These are phyloP conservation scores for Aspergillus sp. DNA, from an alignment of 2,329 filamentous ascomycete species.

Conservation along the genomic window DNA sequence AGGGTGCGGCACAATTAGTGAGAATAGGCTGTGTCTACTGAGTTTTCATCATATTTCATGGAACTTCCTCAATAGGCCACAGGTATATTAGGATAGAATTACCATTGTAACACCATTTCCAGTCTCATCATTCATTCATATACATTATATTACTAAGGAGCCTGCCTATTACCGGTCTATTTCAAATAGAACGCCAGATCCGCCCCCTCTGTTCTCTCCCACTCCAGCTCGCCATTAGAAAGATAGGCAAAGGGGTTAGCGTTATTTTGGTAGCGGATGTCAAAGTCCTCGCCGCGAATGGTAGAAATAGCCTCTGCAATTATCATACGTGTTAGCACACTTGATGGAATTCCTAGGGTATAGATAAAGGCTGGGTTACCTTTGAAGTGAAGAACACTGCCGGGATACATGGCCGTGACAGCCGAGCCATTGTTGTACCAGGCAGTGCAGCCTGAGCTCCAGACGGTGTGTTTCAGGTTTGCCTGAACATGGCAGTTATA, in stretches of 20 bases:
- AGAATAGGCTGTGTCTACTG: no score
- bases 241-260: constrained; percentile 17
- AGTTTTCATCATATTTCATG: no score
- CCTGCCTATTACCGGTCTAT: background rate
- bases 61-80: no score
- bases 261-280: constrained; percentile 18
- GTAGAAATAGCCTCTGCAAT: constrained; percentile 13
- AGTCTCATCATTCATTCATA: background rate
- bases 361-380: constrained; percentile 5
- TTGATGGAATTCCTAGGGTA: background rate
- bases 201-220: constrained; percentile 10
- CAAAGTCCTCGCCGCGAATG: constrained; percentile 21
- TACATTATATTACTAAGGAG: background rate
- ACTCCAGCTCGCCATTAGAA: constrained; percentile 17
- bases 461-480: constrained; percentile 27
- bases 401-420: constrained; percentile 29
- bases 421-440: constrained; percentile 28
- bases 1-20: no score
- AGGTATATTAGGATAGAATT: no score
- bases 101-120: no score
- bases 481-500: constrained; percentile 26
- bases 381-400: constrained; percentile 27
- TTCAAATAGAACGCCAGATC: constrained; percentile 18
- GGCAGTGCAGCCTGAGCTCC: constrained; percentile 28
- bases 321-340: background rate